Evolutionary conservation across 106 monocot species (phyloP).

Genomic region (Dioscorea alata): DNA sequence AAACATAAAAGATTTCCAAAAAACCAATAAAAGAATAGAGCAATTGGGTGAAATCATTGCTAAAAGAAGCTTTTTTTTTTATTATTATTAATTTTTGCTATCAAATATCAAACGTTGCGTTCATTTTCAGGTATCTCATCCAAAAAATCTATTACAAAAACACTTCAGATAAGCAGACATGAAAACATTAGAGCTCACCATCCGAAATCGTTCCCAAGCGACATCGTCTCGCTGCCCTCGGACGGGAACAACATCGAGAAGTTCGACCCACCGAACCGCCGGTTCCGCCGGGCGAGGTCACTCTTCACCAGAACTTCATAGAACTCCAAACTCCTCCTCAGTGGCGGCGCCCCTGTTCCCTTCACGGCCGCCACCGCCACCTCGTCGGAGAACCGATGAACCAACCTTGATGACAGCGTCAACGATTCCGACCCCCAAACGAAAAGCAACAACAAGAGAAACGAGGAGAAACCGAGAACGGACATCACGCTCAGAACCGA

Average conservation of each 20-base stretch:
- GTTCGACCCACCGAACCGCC: slow-evolving; percentile 23
- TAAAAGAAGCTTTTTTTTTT: no score
- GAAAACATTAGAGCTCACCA: slow-evolving; percentile 39
- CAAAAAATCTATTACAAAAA: not conserved
- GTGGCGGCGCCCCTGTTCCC: slow-evolving; percentile 15
- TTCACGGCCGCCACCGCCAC: slow-evolving; percentile 11
- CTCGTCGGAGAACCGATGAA: slow-evolving; percentile 91
- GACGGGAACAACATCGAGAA: slow-evolving; percentile 49
- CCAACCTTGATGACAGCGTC: slow-evolving; percentile 54
- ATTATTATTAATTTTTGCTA: no score
- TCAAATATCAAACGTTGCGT: not conserved
- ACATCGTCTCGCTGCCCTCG: slow-evolving; percentile 50
- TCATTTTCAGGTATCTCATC: not conserved
- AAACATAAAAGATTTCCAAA: not conserved
- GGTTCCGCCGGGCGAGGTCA: slow-evolving; percentile 49
- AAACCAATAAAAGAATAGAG: not conserved
- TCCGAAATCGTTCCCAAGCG: slow-evolving; percentile 84
- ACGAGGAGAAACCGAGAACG: no score
- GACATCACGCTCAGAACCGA: no score
- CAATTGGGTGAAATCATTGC: no score
- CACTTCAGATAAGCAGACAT: not conserved
- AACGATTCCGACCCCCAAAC: slow-evolving; percentile 20
- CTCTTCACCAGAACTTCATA: slow-evolving; percentile 44
- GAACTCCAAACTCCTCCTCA: slow-evolving; percentile 55
- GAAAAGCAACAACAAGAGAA: not conserved